Evolutionary conservation across 1,139 yeast species (phyloP).

Genomic region (Trichomonascaceae sp.): DNA sequence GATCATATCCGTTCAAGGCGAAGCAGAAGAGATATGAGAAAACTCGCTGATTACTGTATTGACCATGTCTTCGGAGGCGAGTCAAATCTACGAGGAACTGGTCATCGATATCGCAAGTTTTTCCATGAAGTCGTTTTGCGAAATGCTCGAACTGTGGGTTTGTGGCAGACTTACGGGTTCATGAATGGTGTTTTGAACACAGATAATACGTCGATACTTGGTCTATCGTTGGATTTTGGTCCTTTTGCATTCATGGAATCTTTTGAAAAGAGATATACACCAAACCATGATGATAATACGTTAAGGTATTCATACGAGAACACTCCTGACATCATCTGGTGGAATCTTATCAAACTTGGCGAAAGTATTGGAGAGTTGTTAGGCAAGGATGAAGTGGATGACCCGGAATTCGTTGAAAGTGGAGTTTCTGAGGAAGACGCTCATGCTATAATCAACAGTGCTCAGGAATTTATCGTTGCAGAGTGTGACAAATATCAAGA

Average conservation of each 20-base stretch:
- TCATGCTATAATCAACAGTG: constrained; percentile 50
- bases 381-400: constrained; percentile 37
- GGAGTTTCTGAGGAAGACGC: constrained; percentile 43
- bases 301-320: constrained; percentile 71
- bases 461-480: constrained; percentile 56
- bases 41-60: constrained; percentile 68
- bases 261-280: constrained; percentile 75
- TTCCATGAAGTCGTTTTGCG: constrained; percentile 62
- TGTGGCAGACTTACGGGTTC: constrained; percentile 89
- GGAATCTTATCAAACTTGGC: constrained; percentile 83
- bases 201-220: constrained; percentile 83
- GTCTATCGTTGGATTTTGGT: constrained; percentile 87
- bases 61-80: constrained; percentile 50
- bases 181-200: constrained; percentile 92
- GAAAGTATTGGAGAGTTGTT: constrained; percentile 71
- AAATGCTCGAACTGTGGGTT: constrained; percentile 74
- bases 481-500: constrained; percentile 64
- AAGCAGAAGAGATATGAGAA: constrained; percentile 55
- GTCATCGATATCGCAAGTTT: constrained; percentile 53
- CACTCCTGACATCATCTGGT: constrained; percentile 86
- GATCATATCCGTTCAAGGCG: constrained; percentile 74
- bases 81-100: constrained; percentile 16
- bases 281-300: constrained; percentile 80
- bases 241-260: constrained; percentile 88
- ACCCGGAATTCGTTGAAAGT: constrained; percentile 29